phyloP scores from a whole-genome alignment of 2,329 filamentous ascomycete genomes.

The Graphilbum ipis-grandicollis region DNA sequence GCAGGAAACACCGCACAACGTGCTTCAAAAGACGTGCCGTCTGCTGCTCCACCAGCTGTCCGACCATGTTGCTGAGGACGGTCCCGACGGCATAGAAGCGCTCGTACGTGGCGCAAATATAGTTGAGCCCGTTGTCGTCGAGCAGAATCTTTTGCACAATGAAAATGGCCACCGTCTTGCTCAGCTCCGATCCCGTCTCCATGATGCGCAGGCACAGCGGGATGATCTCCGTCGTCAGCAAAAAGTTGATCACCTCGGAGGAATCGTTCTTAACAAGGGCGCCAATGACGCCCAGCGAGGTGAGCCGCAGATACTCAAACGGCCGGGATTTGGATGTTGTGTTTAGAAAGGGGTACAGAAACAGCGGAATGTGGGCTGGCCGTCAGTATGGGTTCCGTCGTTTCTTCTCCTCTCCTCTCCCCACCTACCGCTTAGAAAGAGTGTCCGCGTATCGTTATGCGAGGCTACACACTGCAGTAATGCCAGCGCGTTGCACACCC shows the following conservation, averaged over 20 bases:
- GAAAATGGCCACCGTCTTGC: slow-evolving; percentile 98
- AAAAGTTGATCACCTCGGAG: slow-evolving; percentile 96
- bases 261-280: slow-evolving; percentile 98
- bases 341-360: slow-evolving; percentile 95
- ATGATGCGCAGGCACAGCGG: slow-evolving; percentile 94
- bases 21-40: slow-evolving; percentile 93
- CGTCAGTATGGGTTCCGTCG: neutral
- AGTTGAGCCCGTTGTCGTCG: slow-evolving; percentile 90
- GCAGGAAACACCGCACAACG: slow-evolving; percentile 88
- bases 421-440: slow-evolving; percentile 74
- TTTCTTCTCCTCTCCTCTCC: neutral
- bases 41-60: slow-evolving; percentile 91
- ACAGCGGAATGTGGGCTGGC: slow-evolving; percentile 86
- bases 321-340: slow-evolving; percentile 95
- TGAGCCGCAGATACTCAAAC: slow-evolving; percentile 92
- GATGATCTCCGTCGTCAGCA: slow-evolving; percentile 96
- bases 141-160: slow-evolving; percentile 98
- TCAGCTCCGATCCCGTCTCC: slow-evolving; percentile 96
- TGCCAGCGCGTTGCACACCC: slow-evolving; percentile 92
- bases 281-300: slow-evolving; percentile 89
- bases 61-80: slow-evolving; percentile 96
- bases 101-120: slow-evolving; percentile 98
- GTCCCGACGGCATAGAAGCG: slow-evolving; percentile 96
- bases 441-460: slow-evolving; percentile 84
- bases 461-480: slow-evolving; percentile 93